phyloP scores from a whole-genome alignment of 495 filamentous ascomycete genomes.

The Usnea hakonensis region DNA sequence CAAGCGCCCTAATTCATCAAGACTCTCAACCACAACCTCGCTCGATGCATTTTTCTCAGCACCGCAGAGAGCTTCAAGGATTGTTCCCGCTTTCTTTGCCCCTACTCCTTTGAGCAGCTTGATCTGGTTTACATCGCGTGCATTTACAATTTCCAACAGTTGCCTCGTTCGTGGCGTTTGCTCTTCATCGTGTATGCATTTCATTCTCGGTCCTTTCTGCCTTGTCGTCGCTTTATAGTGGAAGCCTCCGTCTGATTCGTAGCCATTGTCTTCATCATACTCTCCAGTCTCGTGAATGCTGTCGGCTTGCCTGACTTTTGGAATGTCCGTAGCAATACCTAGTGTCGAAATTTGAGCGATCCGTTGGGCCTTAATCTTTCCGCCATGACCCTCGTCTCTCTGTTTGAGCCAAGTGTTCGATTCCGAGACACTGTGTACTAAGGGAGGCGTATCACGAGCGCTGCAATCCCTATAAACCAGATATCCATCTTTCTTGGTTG shows the following conservation, averaged over 20 bases:
- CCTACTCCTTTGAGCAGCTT: conserved; percentile 59
- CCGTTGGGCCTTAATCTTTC: background rate
- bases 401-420: background rate
- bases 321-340: background rate
- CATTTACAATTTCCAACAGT: conserved; percentile 80
- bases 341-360: background rate
- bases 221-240: conserved; percentile 36
- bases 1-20: conserved; percentile 41
- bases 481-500: background rate
- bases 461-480: background rate
- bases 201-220: conserved; percentile 19
- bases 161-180: conserved; percentile 61
- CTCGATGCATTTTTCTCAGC: conserved; percentile 22
- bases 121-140: conserved; percentile 61
- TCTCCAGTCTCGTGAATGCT: conserved; percentile 3
- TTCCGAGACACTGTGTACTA: conserved; percentile 8
- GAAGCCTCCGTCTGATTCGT: conserved; percentile 33
- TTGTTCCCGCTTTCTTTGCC: conserved; percentile 47
- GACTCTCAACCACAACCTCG: conserved; percentile 33
- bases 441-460: background rate
- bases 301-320: conserved; percentile 26
- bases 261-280: background rate
- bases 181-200: conserved; percentile 6
- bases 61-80: conserved; percentile 44
- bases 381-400: background rate